Conservation (phyloP, 2,329 filamentous ascomycete species). For the Aspergillus novofumigatus region DNA sequence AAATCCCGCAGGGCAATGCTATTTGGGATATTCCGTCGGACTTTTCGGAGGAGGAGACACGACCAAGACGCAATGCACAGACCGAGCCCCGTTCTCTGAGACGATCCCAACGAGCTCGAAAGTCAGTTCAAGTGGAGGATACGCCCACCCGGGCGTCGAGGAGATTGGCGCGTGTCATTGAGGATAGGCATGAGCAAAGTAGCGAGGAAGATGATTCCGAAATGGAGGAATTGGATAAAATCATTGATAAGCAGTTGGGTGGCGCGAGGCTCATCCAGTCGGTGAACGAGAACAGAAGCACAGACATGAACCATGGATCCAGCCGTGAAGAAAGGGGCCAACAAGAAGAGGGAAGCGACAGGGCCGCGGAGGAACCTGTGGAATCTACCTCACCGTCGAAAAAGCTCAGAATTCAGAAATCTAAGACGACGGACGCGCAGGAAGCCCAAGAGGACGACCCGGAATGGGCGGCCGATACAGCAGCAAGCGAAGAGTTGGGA, state of each 20-base stretch:
- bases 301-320: background rate
- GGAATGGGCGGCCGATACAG: background rate
- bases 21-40: conserved; percentile 8
- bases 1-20: conserved; percentile 1
- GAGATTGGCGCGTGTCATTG: background rate
- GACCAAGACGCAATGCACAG: background rate
- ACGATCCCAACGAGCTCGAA: conserved; percentile 8
- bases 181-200: background rate
- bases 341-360: background rate
- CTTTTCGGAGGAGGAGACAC: conserved; percentile 1
- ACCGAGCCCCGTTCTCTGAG: conserved; percentile 6
- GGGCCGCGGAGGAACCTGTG: background rate
- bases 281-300: background rate
- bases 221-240: background rate
- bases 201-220: background rate
- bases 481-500: background rate
- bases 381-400: background rate
- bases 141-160: background rate
- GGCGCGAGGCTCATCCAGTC: background rate
- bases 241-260: background rate
- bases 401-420: background rate
- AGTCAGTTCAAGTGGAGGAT: background rate
- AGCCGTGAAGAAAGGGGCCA: background rate
- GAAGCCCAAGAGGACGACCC: background rate
- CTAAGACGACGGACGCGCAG: background rate